Evolutionary conservation across 169 alveolate species (phyloP).

Genomic region (Miamiensis avidus): DNA sequence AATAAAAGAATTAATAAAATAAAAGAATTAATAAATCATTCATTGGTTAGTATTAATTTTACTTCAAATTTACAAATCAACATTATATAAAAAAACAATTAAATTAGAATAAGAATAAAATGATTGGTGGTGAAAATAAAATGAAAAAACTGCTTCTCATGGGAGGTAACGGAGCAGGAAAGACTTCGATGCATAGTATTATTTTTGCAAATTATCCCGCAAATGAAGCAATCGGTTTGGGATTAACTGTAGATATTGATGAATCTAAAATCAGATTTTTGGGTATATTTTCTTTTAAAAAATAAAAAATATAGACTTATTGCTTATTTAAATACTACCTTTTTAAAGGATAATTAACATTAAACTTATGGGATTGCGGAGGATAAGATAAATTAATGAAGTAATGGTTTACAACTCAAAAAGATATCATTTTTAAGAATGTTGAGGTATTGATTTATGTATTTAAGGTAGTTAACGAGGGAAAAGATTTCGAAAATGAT

Average conservation of each 20-base stretch:
- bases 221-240: conserved; percentile 86
- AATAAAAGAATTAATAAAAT: no score
- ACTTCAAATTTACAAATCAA: no score
- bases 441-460: conserved; percentile 93
- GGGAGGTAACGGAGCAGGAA: conserved; percentile 95
- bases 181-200: conserved; percentile 94
- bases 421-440: conserved; percentile 89
- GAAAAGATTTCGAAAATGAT: conserved; percentile 80
- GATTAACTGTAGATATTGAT: conserved; percentile 82
- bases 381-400: conserved; percentile 95
- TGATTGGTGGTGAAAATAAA: background rate
- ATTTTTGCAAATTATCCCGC: conserved; percentile 95
- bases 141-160: conserved; percentile 87
- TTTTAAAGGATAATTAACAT: conserved; percentile 20
- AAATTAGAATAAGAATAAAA: background rate
- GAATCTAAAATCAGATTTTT: conserved; percentile 89
- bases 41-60: no score
- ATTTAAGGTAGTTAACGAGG: conserved; percentile 77
- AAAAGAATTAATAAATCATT: no score
- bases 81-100: no score
- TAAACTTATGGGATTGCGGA: conserved; percentile 96
- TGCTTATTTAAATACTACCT: background rate
- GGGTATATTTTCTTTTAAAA: conserved; percentile 77
- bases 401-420: conserved; percentile 91
- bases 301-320: no score